Evolutionary conservation across 2,329 filamentous ascomycete species (phyloP).

Genomic region (Colletotrichum sp.): DNA sequence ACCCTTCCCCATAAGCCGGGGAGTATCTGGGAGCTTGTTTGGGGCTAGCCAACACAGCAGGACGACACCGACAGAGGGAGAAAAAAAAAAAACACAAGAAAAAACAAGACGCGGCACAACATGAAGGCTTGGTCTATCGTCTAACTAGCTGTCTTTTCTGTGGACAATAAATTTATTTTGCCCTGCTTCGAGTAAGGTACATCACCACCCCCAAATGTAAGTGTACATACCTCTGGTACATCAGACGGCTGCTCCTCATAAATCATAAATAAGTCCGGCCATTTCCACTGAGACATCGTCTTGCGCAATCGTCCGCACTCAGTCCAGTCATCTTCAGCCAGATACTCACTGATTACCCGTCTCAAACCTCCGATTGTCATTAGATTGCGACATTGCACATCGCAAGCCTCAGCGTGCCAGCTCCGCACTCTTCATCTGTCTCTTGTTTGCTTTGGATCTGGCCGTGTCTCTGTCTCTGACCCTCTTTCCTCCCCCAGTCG

Average conservation of each 20-base stretch:
- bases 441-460: not conserved
- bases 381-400: slow-evolving; percentile 21
- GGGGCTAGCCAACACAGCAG: slow-evolving; percentile 11
- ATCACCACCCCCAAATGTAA: not conserved
- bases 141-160: not conserved
- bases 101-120: not conserved
- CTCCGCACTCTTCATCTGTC: slow-evolving; percentile 5
- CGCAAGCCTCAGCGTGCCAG: slow-evolving; percentile 17
- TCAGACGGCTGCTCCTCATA: not conserved
- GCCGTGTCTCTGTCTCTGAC: not conserved
- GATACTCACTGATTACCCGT: not conserved
- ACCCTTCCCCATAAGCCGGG: slow-evolving; percentile 13
- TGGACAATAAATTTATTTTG: not conserved
- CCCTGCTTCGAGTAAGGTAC: not conserved
- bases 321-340: not conserved
- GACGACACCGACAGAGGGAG: not conserved
- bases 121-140: not conserved
- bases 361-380: not conserved
- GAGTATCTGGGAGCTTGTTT: slow-evolving; percentile 10
- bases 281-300: slow-evolving; percentile 12
- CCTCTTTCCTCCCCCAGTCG: not conserved
- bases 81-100: not conserved
- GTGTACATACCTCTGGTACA: not conserved
- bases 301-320: slow-evolving; percentile 14
- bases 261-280: not conserved